Conservation (phyloP, 768 basidiomycete species). For the Harrya chromipes region DNA sequence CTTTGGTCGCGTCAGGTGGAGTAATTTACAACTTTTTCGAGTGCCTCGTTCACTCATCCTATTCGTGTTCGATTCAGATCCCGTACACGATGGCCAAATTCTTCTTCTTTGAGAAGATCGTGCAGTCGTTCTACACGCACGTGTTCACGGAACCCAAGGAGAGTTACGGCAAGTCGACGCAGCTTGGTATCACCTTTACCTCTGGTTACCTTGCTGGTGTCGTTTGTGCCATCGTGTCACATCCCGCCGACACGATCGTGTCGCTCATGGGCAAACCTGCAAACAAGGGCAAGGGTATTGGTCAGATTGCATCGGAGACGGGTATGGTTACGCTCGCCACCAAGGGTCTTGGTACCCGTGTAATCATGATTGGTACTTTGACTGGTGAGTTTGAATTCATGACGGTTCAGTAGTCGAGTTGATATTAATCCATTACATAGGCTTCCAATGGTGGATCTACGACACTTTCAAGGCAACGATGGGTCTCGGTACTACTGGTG, state of each 20-base stretch:
- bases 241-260: constrained; percentile 92
- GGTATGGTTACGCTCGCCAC: constrained; percentile 64
- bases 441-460: constrained; percentile 95
- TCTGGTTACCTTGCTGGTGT: constrained; percentile 96
- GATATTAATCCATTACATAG: constrained; percentile 32
- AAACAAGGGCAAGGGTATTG: constrained; percentile 79
- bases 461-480: constrained; percentile 81
- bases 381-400: constrained; percentile 33
- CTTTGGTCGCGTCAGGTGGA: constrained; percentile 71
- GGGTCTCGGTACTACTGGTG: constrained; percentile 87
- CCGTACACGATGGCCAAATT: constrained; percentile 99
- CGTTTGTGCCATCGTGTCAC: constrained; percentile 93
- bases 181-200: constrained; percentile 85
- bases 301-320: constrained; percentile 68
- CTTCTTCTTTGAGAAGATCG: constrained; percentile 92
- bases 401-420: not conserved
- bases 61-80: constrained; percentile 1
- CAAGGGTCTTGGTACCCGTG: constrained; percentile 85
- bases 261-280: constrained; percentile 89
- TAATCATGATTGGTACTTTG: constrained; percentile 75
- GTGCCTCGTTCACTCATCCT: not conserved
- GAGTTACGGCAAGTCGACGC: constrained; percentile 73
- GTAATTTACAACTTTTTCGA: not conserved
- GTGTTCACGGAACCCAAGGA: constrained; percentile 81
- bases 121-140: constrained; percentile 82